These are phyloP conservation scores for Clarireedia sp. DNA, from an alignment of 2,329 filamentous ascomycete genomes.

Conservation along the genomic window DNA sequence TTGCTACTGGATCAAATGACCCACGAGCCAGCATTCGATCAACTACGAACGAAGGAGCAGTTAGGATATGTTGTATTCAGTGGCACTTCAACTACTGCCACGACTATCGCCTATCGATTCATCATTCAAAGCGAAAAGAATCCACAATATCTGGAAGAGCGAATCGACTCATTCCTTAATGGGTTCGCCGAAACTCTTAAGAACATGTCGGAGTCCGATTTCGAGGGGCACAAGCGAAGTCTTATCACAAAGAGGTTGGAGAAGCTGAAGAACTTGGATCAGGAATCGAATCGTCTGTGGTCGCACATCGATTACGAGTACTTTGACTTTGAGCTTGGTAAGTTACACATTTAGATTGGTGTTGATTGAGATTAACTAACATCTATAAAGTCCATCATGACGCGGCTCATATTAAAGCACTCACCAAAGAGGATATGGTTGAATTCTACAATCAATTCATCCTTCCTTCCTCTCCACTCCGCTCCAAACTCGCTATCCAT, in stretches of 20 bases:
- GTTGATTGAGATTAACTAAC: slow-evolving; percentile 7
- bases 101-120: slow-evolving; percentile 77
- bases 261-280: slow-evolving; percentile 83
- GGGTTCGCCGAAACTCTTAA: slow-evolving; percentile 58
- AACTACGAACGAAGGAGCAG: slow-evolving; percentile 92
- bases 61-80: slow-evolving; percentile 95
- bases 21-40: slow-evolving; percentile 89
- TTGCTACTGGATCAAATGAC: slow-evolving; percentile 82
- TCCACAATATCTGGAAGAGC: slow-evolving; percentile 72
- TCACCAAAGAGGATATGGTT: slow-evolving; percentile 74
- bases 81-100: slow-evolving; percentile 61
- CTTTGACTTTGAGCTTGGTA: slow-evolving; percentile 84
- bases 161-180: slow-evolving; percentile 78
- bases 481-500: slow-evolving; percentile 81
- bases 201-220: slow-evolving; percentile 73
- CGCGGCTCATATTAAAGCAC: slow-evolving; percentile 60
- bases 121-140: slow-evolving; percentile 89
- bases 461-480: slow-evolving; percentile 59
- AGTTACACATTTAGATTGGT: slow-evolving; percentile 24
- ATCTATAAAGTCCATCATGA: slow-evolving; percentile 43
- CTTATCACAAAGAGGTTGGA: slow-evolving; percentile 80
- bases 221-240: slow-evolving; percentile 85
- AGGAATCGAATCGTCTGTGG: slow-evolving; percentile 80
- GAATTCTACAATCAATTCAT: slow-evolving; percentile 74
- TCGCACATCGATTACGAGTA: slow-evolving; percentile 75